Evolutionary conservation across 2,329 filamentous ascomycete species (phyloP).

Genomic region (Aureobasidium zeae): DNA sequence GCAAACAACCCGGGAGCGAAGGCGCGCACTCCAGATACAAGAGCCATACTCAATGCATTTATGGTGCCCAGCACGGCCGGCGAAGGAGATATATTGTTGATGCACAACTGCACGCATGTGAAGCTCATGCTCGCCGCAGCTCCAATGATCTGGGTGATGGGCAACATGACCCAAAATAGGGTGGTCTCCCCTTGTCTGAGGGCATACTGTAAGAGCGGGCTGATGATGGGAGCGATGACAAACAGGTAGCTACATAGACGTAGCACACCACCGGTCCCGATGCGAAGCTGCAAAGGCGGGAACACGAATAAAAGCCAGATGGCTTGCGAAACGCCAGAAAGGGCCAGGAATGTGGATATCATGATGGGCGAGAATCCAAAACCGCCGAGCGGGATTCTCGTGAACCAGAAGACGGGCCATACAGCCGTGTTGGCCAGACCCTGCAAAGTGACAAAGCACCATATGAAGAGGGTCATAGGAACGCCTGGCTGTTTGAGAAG

Average conservation of each 20-base stretch:
- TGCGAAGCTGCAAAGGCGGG: constrained; percentile 54
- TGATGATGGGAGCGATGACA: constrained; percentile 52
- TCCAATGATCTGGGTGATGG: constrained; percentile 43
- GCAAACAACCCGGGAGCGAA: constrained; percentile 58
- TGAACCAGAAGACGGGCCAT: constrained; percentile 60
- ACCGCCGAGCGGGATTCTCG: constrained; percentile 53
- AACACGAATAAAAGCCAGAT: constrained; percentile 63
- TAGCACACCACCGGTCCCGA: constrained; percentile 59
- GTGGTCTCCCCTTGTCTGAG: constrained; percentile 38
- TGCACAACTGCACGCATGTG: constrained; percentile 60
- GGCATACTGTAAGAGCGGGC: constrained; percentile 49
- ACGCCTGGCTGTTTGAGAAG: constrained; percentile 58
- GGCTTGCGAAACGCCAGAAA: constrained; percentile 58
- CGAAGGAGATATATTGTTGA: constrained; percentile 65
- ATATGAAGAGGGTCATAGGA: constrained; percentile 54
- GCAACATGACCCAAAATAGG: constrained; percentile 50
- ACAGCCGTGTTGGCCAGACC: constrained; percentile 65
- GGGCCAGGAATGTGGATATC: constrained; percentile 58
- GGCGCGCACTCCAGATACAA: constrained; percentile 52
- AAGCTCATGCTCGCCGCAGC: constrained; percentile 59
- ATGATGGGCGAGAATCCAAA: constrained; percentile 51
- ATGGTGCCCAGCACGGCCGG: constrained; percentile 57
- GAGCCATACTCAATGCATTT: constrained; percentile 59
- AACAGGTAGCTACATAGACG: constrained; percentile 49
- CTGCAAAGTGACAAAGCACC: constrained; percentile 57